phyloP scores from a whole-genome alignment of 768 basidiomycete genomes.

The Suillus plorans region DNA sequence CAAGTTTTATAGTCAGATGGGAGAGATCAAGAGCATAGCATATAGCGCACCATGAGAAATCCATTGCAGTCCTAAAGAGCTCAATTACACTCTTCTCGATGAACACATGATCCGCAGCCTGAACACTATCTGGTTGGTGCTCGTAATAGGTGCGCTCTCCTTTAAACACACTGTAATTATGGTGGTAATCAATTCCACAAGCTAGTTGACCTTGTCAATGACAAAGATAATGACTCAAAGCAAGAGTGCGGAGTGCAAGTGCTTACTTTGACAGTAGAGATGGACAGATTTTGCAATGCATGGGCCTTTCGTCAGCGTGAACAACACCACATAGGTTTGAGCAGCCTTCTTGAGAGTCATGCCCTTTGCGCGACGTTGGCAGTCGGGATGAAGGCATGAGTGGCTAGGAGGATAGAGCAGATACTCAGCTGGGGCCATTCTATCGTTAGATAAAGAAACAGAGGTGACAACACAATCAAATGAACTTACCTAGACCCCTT shows the following conservation, averaged over 20 bases:
- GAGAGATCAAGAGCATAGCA: neutral
- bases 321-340: neutral
- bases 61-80: conserved; percentile 10
- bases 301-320: neutral
- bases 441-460: neutral
- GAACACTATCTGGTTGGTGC: conserved; percentile 19
- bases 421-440: neutral
- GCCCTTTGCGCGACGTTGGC: neutral
- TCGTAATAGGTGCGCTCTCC: conserved; percentile 21
- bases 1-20: neutral
- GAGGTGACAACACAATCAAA: neutral
- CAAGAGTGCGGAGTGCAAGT: neutral
- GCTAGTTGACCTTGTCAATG: conserved; percentile 6
- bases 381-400: neutral
- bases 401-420: neutral
- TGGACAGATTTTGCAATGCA: neutral
- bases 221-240: neutral
- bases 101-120: conserved; percentile 29
- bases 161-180: conserved; percentile 13
- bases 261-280: neutral
- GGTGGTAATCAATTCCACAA: conserved; percentile 21
- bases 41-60: neutral
- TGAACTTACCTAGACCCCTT: neutral
- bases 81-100: conserved; percentile 20
- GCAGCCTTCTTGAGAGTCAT: neutral